Evolutionary conservation across 2,329 filamentous ascomycete genomes (phyloP), one percentile per base, ranked within the genome.

Genomic region (Arthrobotrys sinensis): DNA sequence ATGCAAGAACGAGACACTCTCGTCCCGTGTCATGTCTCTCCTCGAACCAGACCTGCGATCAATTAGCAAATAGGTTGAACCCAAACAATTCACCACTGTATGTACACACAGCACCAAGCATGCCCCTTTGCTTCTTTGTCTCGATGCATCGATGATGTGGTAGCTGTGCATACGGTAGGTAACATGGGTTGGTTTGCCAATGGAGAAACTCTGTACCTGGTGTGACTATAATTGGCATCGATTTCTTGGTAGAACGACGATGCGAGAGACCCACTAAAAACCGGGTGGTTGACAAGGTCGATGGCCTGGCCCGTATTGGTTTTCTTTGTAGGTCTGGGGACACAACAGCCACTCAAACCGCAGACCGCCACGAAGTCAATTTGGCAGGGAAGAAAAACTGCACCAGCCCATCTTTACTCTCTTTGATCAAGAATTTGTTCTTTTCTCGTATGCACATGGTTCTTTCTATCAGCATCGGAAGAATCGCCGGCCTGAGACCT

Each of bases 221-320:
- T 75, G 70, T 75, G 57, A 75, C 70, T 75, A 75, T 75, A 62
- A 50, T 67, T 75, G 70, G 63, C 21, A 68, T 68, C 45, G 63
- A 55, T 53, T 75, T 72, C 68, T 65, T 75, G 43, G 36, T 43
- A 67, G 34, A 62, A 36, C 8, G 60, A 19, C 28, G 43, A 68
- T 38, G 40, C 10, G 32, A 52, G 53, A 53, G 14, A 66, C 19
- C 36, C 34, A 60, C 55, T 60, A 52, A 66, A 62, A 66, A 53
- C 63, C 45, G 63, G 46, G 63, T 53, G 62, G 70, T 57, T 75
- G 48, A 66, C 32, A 40, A 55, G 46, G 45, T 11, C 65, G 28
- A 52, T 34, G 43, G 67, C 24, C 32, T 43, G 48, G 45, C 28
- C 34, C 53, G 24, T 21, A 60, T 16, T 36, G 16, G 40, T 14